Evolutionary conservation across 345 rosid species (phyloP).

Genomic region (Eucalyptus pauciflora): DNA sequence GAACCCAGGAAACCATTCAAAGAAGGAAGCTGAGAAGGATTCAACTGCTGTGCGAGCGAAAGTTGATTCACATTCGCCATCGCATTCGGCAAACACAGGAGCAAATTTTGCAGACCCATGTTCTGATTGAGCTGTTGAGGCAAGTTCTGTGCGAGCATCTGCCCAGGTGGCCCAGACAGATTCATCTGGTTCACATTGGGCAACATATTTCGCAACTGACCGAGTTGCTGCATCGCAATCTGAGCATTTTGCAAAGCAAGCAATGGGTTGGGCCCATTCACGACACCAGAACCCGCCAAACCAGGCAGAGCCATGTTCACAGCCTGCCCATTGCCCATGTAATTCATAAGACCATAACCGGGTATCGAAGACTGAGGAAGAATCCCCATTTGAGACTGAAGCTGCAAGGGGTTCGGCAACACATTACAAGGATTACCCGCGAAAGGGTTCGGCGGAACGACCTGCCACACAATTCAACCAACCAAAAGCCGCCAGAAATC

Average conservation of each 20-base stretch:
- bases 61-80: constrained; percentile 26
- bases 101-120: constrained; percentile 19
- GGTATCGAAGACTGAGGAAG: constrained; percentile 20
- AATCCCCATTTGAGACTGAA: neutral
- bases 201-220: neutral
- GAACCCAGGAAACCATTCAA: neutral
- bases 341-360: constrained; percentile 1
- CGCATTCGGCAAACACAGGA: constrained; percentile 11
- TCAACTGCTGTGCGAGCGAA: constrained; percentile 10
- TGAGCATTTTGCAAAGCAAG: neutral
- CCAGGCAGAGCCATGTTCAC: neutral
- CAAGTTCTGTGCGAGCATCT: constrained; percentile 2
- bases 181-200: neutral
- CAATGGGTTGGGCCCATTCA: neutral
- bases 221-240: neutral
- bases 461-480: neutral
- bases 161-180: neutral
- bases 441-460: neutral
- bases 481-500: neutral
- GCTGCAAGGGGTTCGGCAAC: neutral
- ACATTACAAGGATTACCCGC: neutral
- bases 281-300: neutral
- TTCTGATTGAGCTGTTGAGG: constrained; percentile 20
- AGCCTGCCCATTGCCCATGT: neutral
- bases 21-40: constrained; percentile 2